Evolutionary conservation across 257 asterid genomes (phyloP).

Genomic region (Fraxinus americana): DNA sequence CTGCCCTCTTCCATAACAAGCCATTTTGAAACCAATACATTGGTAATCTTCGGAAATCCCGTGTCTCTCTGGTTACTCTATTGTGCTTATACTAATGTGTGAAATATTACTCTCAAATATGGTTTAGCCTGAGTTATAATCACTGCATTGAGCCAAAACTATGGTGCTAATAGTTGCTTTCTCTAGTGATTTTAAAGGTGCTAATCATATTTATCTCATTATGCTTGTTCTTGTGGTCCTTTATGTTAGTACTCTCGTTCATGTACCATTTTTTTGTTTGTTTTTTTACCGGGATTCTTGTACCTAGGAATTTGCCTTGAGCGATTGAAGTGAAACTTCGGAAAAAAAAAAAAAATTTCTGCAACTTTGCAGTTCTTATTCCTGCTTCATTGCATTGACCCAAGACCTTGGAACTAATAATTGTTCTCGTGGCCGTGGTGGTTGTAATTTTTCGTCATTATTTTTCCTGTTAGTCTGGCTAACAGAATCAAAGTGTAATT

Average conservation of each 20-base stretch:
- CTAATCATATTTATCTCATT: not conserved
- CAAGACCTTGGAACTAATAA: not conserved
- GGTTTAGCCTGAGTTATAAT: conserved; percentile 14
- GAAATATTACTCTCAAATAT: conserved; percentile 16
- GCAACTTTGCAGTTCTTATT: not conserved
- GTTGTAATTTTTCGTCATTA: no score
- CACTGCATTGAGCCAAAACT: not conserved
- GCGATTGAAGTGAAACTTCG: not conserved
- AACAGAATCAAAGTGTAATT: not conserved
- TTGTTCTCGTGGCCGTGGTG: not conserved
- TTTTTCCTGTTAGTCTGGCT: not conserved
- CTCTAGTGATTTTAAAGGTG: not conserved
- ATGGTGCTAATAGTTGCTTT: conserved; percentile 13
- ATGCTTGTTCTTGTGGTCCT: not conserved
- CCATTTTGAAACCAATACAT: conserved; percentile 44
- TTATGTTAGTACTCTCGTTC: not conserved
- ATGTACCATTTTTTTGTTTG: not conserved
- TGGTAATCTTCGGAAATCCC: conserved; percentile 39
- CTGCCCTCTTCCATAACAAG: conserved; percentile 41
- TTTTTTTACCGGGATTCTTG: not conserved
- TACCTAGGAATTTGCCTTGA: not conserved
- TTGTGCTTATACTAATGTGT: conserved; percentile 19
- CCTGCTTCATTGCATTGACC: not conserved
- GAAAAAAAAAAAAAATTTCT: not conserved
- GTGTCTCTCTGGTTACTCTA: conserved; percentile 16